phyloP scores from a whole-genome alignment of 1,284 basidiomycete genomes.

The Inonotus hispidus region DNA sequence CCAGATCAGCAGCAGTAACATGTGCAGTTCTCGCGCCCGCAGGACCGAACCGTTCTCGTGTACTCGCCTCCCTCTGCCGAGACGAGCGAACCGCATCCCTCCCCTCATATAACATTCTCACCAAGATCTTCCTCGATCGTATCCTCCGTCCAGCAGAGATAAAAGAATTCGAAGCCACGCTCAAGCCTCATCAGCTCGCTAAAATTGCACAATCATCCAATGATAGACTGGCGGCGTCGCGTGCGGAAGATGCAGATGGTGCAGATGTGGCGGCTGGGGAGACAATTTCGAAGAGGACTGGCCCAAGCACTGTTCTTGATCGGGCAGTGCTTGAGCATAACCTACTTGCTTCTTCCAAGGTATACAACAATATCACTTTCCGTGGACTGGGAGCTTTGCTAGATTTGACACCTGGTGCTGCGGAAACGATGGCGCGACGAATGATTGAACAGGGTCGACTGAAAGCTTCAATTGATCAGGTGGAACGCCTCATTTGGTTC shows the following conservation, averaged over 20 bases:
- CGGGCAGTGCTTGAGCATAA: slow-evolving; percentile 99
- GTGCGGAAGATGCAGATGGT: slow-evolving; percentile 41
- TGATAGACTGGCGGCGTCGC: slow-evolving; percentile 65
- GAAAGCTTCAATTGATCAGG: slow-evolving; percentile 90
- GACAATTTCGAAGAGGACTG: slow-evolving; percentile 61
- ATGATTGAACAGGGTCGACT: slow-evolving; percentile 96
- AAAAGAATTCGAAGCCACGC: slow-evolving; percentile 80
- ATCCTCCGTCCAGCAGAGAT: slow-evolving; percentile 89
- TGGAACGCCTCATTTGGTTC: slow-evolving; percentile 89
- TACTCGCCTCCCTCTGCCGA: slow-evolving; percentile 87
- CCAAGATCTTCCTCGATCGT: slow-evolving; percentile 96
- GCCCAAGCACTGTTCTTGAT: slow-evolving; percentile 93
- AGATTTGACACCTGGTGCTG: slow-evolving; percentile 80
- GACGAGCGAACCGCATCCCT: slow-evolving; percentile 86
- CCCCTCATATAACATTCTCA: slow-evolving; percentile 83
- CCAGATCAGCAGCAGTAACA: slow-evolving; percentile 84
- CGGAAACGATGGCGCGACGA: slow-evolving; percentile 89
- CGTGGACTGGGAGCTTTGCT: slow-evolving; percentile 80
- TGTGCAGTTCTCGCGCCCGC: slow-evolving; percentile 97
- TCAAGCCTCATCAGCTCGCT: slow-evolving; percentile 91
- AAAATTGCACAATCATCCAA: slow-evolving; percentile 79
- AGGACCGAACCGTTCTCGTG: slow-evolving; percentile 89
- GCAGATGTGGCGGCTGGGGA: slow-evolving; percentile 28
- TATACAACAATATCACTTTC: slow-evolving; percentile 94
- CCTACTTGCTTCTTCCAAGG: slow-evolving; percentile 88